Conservation (phyloP, 495 filamentous ascomycete species). For the Talaromyces proteolyticus region DNA sequence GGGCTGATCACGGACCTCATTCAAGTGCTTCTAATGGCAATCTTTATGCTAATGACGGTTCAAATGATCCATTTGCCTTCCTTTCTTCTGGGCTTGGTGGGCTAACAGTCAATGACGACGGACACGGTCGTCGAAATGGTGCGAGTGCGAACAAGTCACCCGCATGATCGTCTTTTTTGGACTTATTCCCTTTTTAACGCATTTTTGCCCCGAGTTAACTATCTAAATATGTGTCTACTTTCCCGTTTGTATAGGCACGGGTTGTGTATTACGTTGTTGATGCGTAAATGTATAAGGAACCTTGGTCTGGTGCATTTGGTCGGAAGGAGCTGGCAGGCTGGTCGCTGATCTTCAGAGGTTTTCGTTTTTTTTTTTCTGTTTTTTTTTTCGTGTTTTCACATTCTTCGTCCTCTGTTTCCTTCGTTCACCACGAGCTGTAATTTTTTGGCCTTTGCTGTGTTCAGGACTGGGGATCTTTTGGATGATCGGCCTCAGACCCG, state of each 20-base stretch:
- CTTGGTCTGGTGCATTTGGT: constrained; percentile 46
- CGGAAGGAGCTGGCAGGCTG: constrained; percentile 46
- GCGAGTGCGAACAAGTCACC: constrained; percentile 43
- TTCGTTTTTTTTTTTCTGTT: constrained; percentile 26
- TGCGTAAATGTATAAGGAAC: constrained; percentile 47
- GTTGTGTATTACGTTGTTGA: constrained; percentile 49
- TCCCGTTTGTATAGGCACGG: constrained; percentile 59
- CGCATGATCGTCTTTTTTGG: constrained; percentile 23
- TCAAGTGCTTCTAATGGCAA: constrained; percentile 49
- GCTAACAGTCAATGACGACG: constrained; percentile 73
- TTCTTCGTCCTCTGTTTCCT: too few species aligned
- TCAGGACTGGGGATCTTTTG: not conserved
- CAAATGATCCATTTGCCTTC: constrained; percentile 85
- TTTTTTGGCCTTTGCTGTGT: not conserved
- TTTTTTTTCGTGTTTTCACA: constrained; percentile 27
- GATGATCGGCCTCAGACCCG: not conserved
- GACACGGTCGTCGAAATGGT: constrained; percentile 73
- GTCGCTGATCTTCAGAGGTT: constrained; percentile 23
- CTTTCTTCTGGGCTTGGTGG: constrained; percentile 75
- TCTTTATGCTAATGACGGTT: constrained; percentile 53
- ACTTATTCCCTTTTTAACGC: constrained; percentile 6
- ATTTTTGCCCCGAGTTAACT: constrained; percentile 15
- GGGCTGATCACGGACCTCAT: constrained; percentile 63
- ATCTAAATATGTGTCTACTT: constrained; percentile 37
- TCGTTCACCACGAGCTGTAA: not conserved